Evolutionary conservation across 345 rosid species (phyloP).

Genomic region (Lagerstroemia speciosa): DNA sequence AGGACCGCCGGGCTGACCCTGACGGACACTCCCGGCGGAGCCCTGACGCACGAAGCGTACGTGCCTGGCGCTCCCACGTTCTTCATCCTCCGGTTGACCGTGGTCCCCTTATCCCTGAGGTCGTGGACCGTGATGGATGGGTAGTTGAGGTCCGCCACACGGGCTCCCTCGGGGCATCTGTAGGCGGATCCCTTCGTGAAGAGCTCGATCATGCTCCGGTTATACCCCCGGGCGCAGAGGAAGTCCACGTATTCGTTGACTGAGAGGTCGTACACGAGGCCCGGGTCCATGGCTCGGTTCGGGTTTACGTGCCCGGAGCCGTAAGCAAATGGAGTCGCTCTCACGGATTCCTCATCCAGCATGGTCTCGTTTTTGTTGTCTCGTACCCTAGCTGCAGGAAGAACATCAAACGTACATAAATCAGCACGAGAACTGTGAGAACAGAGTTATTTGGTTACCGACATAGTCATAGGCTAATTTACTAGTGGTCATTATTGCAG

Average conservation of each 20-base stretch:
- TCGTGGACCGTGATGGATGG: constrained; percentile 36
- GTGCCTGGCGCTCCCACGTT: constrained; percentile 42
- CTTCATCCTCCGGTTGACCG: constrained; percentile 22
- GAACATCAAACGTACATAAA: too few species aligned
- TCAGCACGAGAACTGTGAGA: too few species aligned
- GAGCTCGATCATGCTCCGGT: constrained; percentile 4
- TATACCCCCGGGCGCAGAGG: constrained; percentile 33
- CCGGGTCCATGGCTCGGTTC: constrained; percentile 38
- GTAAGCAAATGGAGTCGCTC: constrained; percentile 40
- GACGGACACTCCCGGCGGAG: constrained; percentile 25
- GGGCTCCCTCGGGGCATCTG: constrained; percentile 21
- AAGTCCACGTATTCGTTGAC: constrained; percentile 31
- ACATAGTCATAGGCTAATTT: too few species aligned
- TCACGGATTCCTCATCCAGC: constrained; percentile 8
- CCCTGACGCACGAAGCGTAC: constrained; percentile 17
- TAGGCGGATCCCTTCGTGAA: constrained; percentile 15
- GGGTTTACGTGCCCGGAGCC: constrained; percentile 46
- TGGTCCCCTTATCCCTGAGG: constrained; percentile 11
- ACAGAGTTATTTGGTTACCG: too few species aligned
- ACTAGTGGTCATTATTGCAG: constrained; percentile 47
- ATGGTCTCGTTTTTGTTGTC: constrained; percentile 17
- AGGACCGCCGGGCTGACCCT: constrained; percentile 24
- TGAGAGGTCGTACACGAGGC: constrained; percentile 37
- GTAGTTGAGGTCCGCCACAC: constrained; percentile 33
- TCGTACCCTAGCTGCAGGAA: too few species aligned